Evolutionary conservation across 192 early-diverging fungal genomes (phyloP).

Genomic region (Coemansia sp.): DNA sequence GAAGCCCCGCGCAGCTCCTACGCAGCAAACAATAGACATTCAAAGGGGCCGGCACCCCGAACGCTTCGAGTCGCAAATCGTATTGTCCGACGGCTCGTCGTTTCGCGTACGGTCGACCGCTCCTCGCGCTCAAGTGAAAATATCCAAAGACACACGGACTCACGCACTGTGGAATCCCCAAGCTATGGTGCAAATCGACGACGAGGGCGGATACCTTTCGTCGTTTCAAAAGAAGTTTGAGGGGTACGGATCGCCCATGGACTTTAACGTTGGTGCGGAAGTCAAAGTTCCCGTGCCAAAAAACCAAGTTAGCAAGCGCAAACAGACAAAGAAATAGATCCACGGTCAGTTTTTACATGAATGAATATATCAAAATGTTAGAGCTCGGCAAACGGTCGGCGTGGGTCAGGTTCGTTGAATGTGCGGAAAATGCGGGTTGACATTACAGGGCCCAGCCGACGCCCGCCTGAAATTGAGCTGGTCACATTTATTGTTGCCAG

Average conservation of each 20-base stretch:
- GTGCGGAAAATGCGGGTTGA: slow-evolving; percentile 31
- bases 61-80: slow-evolving; percentile 79
- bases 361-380: not conserved
- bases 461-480: slow-evolving; percentile 7
- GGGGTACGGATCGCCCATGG: slow-evolving; percentile 35
- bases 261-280: slow-evolving; percentile 14
- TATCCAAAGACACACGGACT: slow-evolving; percentile 91
- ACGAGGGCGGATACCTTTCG: slow-evolving; percentile 77
- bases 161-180: slow-evolving; percentile 92
- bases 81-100: slow-evolving; percentile 87
- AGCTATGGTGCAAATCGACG: slow-evolving; percentile 57
- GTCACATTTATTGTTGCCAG: slow-evolving; percentile 21
- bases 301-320: not conserved
- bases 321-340: not conserved
- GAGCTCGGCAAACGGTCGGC: not conserved
- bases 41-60: slow-evolving; percentile 55
- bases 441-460: slow-evolving; percentile 31
- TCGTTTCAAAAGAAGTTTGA: slow-evolving; percentile 83
- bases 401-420: slow-evolving; percentile 30
- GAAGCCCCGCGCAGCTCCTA: slow-evolving; percentile 32
- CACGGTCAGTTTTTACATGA: not conserved
- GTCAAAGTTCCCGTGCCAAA: not conserved
- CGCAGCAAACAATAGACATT: not conserved
- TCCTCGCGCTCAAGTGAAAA: slow-evolving; percentile 77
- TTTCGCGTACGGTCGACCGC: slow-evolving; percentile 81